A percentile compares a stretch with the other conserved stretches of the same genome.
phyloP scores from a whole-genome alignment of 148 eudicot species.

The Camellia lanceoleosa region DNA sequence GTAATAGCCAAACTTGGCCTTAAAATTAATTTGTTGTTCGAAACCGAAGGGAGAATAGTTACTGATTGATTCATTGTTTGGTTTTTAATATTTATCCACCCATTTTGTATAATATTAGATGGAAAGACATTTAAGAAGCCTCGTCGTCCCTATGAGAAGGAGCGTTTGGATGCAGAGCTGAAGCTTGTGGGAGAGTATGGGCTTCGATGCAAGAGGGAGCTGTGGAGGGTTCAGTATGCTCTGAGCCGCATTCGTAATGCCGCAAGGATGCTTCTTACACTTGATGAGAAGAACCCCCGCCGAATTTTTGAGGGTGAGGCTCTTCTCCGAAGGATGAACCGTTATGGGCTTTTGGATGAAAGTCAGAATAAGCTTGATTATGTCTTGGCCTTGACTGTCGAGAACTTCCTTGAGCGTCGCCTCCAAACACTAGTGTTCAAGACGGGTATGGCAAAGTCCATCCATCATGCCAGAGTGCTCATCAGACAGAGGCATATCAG shows the following conservation, averaged over 20 bases:
- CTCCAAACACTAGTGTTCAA: constrained; percentile 44
- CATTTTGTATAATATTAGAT: constrained; percentile 14
- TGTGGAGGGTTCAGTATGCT: constrained; percentile 37
- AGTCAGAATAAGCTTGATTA: constrained; percentile 44
- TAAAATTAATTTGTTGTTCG: no score
- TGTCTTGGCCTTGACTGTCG: constrained; percentile 36
- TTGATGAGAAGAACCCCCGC: constrained; percentile 38
- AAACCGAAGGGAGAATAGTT: no score
- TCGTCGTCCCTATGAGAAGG: constrained; percentile 44
- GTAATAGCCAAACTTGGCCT: no score
- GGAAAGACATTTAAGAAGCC: constrained; percentile 46
- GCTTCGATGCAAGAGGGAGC: constrained; percentile 38
- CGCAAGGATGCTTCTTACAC: constrained; percentile 33
- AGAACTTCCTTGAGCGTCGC: constrained; percentile 41
- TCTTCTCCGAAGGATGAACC: constrained; percentile 34
- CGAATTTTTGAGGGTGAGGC: constrained; percentile 43
- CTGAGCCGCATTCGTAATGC: constrained; percentile 37
- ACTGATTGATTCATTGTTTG: no score
- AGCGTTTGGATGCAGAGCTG: constrained; percentile 39
- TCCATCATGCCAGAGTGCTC: constrained; percentile 41
- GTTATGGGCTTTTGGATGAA: constrained; percentile 40
- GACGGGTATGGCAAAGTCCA: constrained; percentile 43
- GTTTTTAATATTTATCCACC: no score
- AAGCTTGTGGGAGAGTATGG: constrained; percentile 42
- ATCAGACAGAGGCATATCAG: constrained; percentile 38